These are phyloP conservation scores for Lactuca saligna DNA, from an alignment of 129 eudicot species.

Conservation along the genomic window DNA sequence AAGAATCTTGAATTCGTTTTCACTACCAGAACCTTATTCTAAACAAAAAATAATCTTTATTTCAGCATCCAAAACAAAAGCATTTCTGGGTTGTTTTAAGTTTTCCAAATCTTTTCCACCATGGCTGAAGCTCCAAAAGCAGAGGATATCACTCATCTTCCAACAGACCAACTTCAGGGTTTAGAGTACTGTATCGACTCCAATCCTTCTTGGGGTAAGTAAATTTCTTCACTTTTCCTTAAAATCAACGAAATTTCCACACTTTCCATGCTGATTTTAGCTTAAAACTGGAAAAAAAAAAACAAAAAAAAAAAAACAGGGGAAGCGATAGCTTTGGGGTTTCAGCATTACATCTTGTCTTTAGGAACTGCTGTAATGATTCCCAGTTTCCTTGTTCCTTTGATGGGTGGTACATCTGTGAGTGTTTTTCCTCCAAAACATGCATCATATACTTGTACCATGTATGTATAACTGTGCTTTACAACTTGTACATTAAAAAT, in stretches of 20 bases:
- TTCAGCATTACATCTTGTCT: slow-evolving; percentile 93
- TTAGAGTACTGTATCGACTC: slow-evolving; percentile 96
- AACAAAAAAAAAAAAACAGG: slow-evolving; percentile 42
- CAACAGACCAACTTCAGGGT: slow-evolving; percentile 97
- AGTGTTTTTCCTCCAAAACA: slow-evolving; percentile 31
- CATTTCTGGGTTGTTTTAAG: slow-evolving; percentile 4
- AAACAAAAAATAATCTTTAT: background rate
- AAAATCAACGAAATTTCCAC: background rate
- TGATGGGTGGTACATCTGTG: slow-evolving; percentile 96
- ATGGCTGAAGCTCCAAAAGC: slow-evolving; percentile 88
- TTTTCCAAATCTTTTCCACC: slow-evolving; percentile 7
- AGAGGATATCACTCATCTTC: slow-evolving; percentile 94
- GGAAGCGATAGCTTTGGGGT: slow-evolving; percentile 88
- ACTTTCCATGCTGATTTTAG: background rate
- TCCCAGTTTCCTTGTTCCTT: slow-evolving; percentile 90
- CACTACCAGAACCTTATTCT: background rate
- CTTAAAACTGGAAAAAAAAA: background rate
- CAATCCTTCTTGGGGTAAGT: slow-evolving; percentile 97
- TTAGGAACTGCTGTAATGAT: slow-evolving; percentile 99
- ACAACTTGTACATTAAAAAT: slow-evolving; percentile 9
- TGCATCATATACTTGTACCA: slow-evolving; percentile 6
- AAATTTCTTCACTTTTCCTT: background rate
- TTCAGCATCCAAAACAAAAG: background rate
- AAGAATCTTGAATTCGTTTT: slow-evolving; percentile 6
- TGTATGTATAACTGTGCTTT: slow-evolving; percentile 11